Evolutionary conservation across 768 basidiomycete genomes (phyloP), one percentile per base, ranked within the genome.

Genomic region (Serendipita sp.): DNA sequence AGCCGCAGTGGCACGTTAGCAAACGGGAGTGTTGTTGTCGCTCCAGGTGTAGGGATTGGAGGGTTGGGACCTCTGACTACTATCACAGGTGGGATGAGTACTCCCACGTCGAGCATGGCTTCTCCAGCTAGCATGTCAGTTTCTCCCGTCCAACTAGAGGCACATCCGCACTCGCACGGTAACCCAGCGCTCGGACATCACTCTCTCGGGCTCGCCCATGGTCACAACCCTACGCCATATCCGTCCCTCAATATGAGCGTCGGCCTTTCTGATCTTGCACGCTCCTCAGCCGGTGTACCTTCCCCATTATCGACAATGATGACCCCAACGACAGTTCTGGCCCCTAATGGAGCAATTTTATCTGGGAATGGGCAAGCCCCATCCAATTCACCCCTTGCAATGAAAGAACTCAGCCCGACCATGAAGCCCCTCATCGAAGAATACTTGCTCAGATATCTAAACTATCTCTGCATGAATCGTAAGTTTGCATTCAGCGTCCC

Each of bases 381-480:
- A 18, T 18, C n/a, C 10, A 60, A 60, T 36, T 60, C 56, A n/a
- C 56, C 56, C 4, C 56, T 60, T 36, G 56, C 56, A 30, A 60
- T 60, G 56, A 60, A 60, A 35, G 56, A 60, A 35, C 28, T 60
- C 4, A 23, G 16, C 13, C 56, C 56, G 56, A 38, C 56, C 23
- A 32, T 34, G 28, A 60, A 60, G 18, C 56, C 56, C 16, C 16
- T 60, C 30, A 60, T 60, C 28, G 56, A 16, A 32, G 36, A 60
- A n/a, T 60, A 60, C 18, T 18, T 60, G 30, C 28, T 34, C 28
- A 10, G 56, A n/a, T 60, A 60, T 36, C 36, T 60, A 4, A 60
- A 60, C 35, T 36, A 60, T 60, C 28, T 60, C 13, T 60, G 56
- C 56, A 60, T 60, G 56, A 60, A 60, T 60, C 56, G 56, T 60